Base-by-base conservation (phyloP, 306 rosid genomes). In the Carpinus viminea region DNA sequence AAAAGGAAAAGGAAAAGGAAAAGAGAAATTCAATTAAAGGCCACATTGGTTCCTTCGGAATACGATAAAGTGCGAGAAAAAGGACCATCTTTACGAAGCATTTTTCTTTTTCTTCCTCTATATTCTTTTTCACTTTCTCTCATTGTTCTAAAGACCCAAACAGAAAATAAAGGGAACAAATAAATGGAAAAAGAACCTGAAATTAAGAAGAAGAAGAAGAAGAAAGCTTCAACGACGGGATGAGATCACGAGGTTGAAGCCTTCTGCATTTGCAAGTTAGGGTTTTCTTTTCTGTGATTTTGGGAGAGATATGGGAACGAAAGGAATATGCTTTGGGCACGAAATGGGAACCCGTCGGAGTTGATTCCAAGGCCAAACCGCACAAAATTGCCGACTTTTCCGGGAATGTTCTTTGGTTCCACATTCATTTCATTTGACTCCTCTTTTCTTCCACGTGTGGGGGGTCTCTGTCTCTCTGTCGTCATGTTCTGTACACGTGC, bases 321-420 rank as follows among this genome's bases (percentile, higher is more conserved):
- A 70, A 34, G 68, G 91, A 79, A 85, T 88, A 88, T 87, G 91
- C 93, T 77, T 88, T 54, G 77, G 83, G 80, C 12, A 79, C 12
- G 74, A 74, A 57, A 73, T 8, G 31, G 72, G 84, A 69, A 74
- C 83, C 81, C 78, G 85, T 51, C 80, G 57, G 64, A 50, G 81
- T 55, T 57, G 80, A 83, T 70, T 78, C 85, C 83, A 38, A 77
- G 57, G 26, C 26, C n/a, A 54, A 43, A 12, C 26, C 26, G 85
- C 80, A 47, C 81, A 84, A 56, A 81, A 48, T 10, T 54, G 45
- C 45, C 36, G 11, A 12, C 20, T 17, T 60, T 21, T 68, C 13
- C 11, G 11, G 48, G 47, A 5, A 1, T 4, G 7, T 6, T 4
- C 43, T 38, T 38, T 38, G 43, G 43, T 38, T 5, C 45, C 45